phyloP scores from a whole-genome alignment of 192 early-diverging fungal species.

The Rhizophagus sp. region DNA sequence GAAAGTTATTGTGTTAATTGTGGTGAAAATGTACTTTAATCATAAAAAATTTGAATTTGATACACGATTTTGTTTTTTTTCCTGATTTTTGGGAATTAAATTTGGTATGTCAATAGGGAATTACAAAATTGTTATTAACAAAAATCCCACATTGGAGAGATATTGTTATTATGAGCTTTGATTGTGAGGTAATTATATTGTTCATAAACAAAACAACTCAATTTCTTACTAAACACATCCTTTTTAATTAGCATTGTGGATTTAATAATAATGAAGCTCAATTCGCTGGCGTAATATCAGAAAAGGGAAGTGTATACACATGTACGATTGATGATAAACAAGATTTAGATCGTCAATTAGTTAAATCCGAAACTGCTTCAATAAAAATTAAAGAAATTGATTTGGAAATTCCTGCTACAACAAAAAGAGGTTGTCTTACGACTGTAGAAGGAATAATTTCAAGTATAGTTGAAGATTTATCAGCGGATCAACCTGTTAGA shows the following conservation, averaged over 20 bases:
- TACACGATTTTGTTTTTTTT: neutral
- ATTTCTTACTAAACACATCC: slow-evolving; percentile 65
- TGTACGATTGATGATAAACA: slow-evolving; percentile 63
- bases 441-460: slow-evolving; percentile 86
- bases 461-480: slow-evolving; percentile 80
- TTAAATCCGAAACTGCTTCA: slow-evolving; percentile 81
- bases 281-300: slow-evolving; percentile 78
- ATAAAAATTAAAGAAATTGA: slow-evolving; percentile 83
- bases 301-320: slow-evolving; percentile 74
- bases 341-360: slow-evolving; percentile 90
- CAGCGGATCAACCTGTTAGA: slow-evolving; percentile 75
- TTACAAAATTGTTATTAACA: slow-evolving; percentile 81
- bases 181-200: slow-evolving; percentile 27
- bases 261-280: slow-evolving; percentile 89
- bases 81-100: neutral
- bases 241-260: slow-evolving; percentile 89
- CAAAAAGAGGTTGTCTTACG: slow-evolving; percentile 78
- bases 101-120: slow-evolving; percentile 57
- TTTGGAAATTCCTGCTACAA: slow-evolving; percentile 80
- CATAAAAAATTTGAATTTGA: neutral
- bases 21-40: slow-evolving; percentile 64
- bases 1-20: slow-evolving; percentile 93
- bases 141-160: slow-evolving; percentile 93
- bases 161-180: slow-evolving; percentile 41
- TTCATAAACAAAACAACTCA: slow-evolving; percentile 39